These are phyloP conservation scores for Globisporangium uncinulatum DNA, from an alignment of 352 stramenopile genomes.

Conservation along the genomic window DNA sequence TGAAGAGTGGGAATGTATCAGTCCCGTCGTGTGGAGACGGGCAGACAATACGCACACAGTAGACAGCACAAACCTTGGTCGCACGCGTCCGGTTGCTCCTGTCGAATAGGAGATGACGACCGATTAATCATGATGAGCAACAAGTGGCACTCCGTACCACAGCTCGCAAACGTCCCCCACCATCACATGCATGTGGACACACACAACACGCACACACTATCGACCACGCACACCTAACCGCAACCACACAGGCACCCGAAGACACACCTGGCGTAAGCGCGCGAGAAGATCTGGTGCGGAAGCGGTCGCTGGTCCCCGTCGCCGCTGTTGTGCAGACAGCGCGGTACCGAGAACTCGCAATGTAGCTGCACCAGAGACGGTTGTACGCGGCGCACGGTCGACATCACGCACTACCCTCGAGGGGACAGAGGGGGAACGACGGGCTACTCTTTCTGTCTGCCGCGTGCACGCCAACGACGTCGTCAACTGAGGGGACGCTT, in stretches of 20 bases:
- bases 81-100: conserved; percentile 36
- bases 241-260: too few species aligned
- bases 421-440: too few species aligned
- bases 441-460: too few species aligned
- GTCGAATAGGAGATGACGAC: neutral
- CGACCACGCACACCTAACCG: too few species aligned
- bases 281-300: conserved; percentile 12
- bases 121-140: neutral
- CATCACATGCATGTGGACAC: neutral
- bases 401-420: too few species aligned
- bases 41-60: neutral
- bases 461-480: too few species aligned
- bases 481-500: too few species aligned
- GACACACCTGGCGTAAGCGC: conserved; percentile 4
- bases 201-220: neutral
- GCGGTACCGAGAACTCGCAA: conserved; percentile 24
- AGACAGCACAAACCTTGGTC: conserved; percentile 25
- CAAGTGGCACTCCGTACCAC: too few species aligned
- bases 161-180: too few species aligned
- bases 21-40: neutral
- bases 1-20: too few species aligned
- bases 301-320: neutral
- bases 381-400: neutral
- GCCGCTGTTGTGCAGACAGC: conserved; percentile 17
- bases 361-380: conserved; percentile 8